These are phyloP conservation scores for Tetrapisispora phaffii DNA, from an alignment of 805 yeast genomes.

Conservation along the genomic window DNA sequence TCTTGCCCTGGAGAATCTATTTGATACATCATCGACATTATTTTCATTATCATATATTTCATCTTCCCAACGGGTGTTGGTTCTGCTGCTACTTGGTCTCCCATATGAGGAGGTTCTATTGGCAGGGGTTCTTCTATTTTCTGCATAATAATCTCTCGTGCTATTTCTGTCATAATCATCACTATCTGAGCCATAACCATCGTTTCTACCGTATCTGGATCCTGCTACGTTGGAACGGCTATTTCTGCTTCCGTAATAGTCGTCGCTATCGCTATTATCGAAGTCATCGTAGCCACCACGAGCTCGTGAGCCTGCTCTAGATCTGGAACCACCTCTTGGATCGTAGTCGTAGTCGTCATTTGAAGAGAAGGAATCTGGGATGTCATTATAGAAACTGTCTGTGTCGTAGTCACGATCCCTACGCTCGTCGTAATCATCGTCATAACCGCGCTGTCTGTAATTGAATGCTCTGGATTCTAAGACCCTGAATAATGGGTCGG, in stretches of 20 bases:
- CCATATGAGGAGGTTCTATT: constrained; percentile 11
- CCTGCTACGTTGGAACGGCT: constrained; percentile 2
- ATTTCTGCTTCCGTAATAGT: constrained; percentile 4
- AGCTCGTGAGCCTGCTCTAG: constrained; percentile 7
- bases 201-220: neutral
- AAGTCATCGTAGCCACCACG: constrained; percentile 12
- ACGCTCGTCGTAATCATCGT: neutral
- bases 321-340: neutral
- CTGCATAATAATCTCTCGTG: constrained; percentile 34
- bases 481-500: constrained; percentile 76
- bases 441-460: neutral
- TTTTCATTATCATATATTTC: constrained; percentile 59
- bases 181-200: neutral
- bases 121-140: constrained; percentile 16
- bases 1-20: constrained; percentile 30
- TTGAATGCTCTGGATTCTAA: constrained; percentile 77
- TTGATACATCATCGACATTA: constrained; percentile 42
- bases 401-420: constrained; percentile 49
- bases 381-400: constrained; percentile 60
- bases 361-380: constrained; percentile 36
- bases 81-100: constrained; percentile 9
- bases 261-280: constrained; percentile 5
- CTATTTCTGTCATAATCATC: constrained; percentile 15
- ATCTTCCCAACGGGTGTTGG: constrained; percentile 70
- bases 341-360: constrained; percentile 18